Base-by-base conservation (phyloP, 164 flowering plant species). In the Aristolochia contorta region DNA sequence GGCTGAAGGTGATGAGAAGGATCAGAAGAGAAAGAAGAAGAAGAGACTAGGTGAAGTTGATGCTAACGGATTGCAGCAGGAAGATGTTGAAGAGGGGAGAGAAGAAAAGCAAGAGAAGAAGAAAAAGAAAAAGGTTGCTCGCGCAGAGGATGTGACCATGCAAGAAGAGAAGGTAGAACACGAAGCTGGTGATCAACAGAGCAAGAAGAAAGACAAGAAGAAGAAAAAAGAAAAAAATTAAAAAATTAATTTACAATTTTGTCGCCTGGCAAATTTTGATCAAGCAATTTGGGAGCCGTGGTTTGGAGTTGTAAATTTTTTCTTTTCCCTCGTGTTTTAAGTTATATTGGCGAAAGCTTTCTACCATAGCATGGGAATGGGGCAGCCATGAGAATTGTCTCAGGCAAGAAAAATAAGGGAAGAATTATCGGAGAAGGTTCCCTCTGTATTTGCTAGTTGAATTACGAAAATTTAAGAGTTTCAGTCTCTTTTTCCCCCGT, bases 101-200 rank as follows among this genome's bases (percentile, higher is more conserved):
- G 53, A 50, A 50, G 76, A 53, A 54, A 70, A 76, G 7, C 7
- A 0, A 37, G 43, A 37, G 69, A 75, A 73, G 77, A 81, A 78
- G 62, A 81, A 77, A 72, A 81, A 77, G 78, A 74, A 74, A 45
- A 72, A 79, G 68, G 78, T 77, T 47, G 67, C 73, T 7, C 77
- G 71, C 24, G 41, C 56, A 1, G 74, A 59, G 25, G 79, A 68
- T 46, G 74, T 76, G 45, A 56, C n/a, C 45, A 56, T 25, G 45
- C 27, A 56, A 18, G 32, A 56, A 56, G 58, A 56, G 8, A 58
- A 30, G 46, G 16, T 37, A 37, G 43, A 78, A 66, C 77, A 75
- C 66, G 56, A 66, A 56, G n/a, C 16, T 6, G 19, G 20, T 18
- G 53, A 49, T 18, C 53, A 18, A 16, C 19, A 49, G 22, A 49